phyloP scores from a whole-genome alignment of 2,329 filamentous ascomycete species.

The Lecanicillium sp. region DNA sequence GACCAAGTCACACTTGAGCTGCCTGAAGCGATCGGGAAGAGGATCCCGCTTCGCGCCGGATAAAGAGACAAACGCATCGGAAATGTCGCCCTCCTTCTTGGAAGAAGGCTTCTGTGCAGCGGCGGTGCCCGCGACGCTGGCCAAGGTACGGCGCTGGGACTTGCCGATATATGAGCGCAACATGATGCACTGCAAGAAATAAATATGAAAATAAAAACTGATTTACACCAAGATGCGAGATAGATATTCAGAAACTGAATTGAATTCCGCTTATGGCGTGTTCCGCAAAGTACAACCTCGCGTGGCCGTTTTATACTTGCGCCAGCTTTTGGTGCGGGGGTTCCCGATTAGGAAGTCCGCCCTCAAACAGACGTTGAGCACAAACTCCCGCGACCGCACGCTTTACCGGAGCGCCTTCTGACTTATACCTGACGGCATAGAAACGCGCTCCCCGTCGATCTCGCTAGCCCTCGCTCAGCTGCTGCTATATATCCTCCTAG shows the following conservation, averaged over 20 bases:
- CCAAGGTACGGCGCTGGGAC: conserved; percentile 15
- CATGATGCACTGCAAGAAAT: neutral
- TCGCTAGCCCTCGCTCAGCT: no score
- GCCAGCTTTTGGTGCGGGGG: conserved; percentile 18
- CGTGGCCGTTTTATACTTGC: conserved; percentile 16
- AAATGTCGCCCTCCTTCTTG: conserved; percentile 57
- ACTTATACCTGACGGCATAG: neutral
- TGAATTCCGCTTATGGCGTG: neutral
- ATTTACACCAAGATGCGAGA: neutral
- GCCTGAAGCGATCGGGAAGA: conserved; percentile 49
- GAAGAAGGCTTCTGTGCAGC: conserved; percentile 14
- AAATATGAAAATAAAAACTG: neutral
- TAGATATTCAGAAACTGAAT: neutral
- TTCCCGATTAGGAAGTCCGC: conserved; percentile 28
- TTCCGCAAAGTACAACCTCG: neutral
- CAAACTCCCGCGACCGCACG: neutral
- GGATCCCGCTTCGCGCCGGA: conserved; percentile 40
- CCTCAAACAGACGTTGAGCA: neutral
- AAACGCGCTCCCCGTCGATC: no score
- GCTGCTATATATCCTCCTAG: no score
- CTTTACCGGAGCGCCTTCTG: neutral
- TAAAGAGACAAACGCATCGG: conserved; percentile 55
- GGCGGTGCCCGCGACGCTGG: conserved; percentile 15
- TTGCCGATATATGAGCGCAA: conserved; percentile 7
- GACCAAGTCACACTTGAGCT: conserved; percentile 49